These are phyloP conservation scores for Magnolia sinica DNA, from an alignment of 164 flowering plant species.

Conservation along the genomic window DNA sequence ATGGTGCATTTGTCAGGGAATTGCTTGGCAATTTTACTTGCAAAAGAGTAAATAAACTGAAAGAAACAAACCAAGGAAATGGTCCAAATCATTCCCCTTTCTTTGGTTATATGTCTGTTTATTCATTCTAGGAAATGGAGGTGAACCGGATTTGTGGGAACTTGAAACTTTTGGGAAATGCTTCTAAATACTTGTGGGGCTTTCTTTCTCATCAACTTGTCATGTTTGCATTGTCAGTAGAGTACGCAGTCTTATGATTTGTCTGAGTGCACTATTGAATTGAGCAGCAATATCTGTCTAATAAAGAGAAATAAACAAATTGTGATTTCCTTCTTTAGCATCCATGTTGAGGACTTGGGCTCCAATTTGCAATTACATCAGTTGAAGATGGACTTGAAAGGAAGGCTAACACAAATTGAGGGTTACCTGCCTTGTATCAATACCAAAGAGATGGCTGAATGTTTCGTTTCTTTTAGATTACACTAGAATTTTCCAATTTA, in stretches of 20 bases:
- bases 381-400: neutral
- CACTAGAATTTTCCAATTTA: neutral
- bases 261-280: too few species aligned
- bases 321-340: neutral
- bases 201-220: too few species aligned
- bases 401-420: neutral
- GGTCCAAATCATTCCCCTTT: neutral
- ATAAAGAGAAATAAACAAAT: neutral
- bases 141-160: neutral
- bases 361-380: neutral
- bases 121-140: too few species aligned
- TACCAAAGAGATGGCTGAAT: neutral
- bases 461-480: neutral
- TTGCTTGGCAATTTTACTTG: neutral
- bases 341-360: neutral
- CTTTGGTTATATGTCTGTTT: neutral
- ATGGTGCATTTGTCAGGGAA: neutral
- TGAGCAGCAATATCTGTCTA: too few species aligned
- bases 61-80: neutral
- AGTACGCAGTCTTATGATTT: too few species aligned
- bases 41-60: neutral
- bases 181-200: too few species aligned
- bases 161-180: neutral
- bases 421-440: neutral
- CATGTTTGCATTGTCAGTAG: too few species aligned